A percentile compares a stretch with the other conserved stretches of the same genome.
Evolutionary conservation across 2,329 filamentous ascomycete species (phyloP).

Genomic region (Gaeumannomyces sp.): DNA sequence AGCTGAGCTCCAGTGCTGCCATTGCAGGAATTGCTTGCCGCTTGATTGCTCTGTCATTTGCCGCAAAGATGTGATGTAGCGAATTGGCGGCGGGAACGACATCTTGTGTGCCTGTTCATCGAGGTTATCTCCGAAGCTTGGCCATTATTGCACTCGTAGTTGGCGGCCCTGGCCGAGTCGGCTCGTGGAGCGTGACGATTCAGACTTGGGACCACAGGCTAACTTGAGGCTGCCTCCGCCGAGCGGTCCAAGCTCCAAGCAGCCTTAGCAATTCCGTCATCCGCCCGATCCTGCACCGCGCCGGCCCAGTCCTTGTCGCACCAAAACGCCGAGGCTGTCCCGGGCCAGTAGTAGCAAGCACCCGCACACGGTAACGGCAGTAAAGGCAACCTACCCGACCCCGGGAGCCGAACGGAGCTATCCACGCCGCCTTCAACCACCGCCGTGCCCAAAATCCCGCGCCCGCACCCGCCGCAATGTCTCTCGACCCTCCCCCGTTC

Average conservation of each 20-base stretch:
- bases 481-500: slow-evolving; percentile 86
- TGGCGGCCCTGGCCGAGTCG: too few species aligned
- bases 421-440: neutral
- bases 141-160: too few species aligned
- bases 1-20: neutral
- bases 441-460: neutral
- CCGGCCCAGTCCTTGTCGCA: neutral
- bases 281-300: slow-evolving; percentile 7
- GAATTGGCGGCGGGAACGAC: neutral
- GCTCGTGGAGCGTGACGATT: neutral
- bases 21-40: neutral
- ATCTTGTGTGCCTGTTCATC: too few species aligned
- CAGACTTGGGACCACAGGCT: too few species aligned
- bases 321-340: neutral
- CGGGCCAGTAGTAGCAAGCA: neutral
- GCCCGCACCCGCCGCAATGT: slow-evolving; percentile 52
- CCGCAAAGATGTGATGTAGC: neutral
- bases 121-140: too few species aligned
- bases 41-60: neutral
- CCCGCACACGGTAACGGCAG: neutral
- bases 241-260: neutral
- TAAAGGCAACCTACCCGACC: neutral
- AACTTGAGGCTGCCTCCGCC: too few species aligned
- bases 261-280: slow-evolving; percentile 11
- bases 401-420: slow-evolving; percentile 1